Evolutionary conservation across 192 early-diverging fungal genomes (phyloP).

Genomic region (Backusella macrospora): DNA sequence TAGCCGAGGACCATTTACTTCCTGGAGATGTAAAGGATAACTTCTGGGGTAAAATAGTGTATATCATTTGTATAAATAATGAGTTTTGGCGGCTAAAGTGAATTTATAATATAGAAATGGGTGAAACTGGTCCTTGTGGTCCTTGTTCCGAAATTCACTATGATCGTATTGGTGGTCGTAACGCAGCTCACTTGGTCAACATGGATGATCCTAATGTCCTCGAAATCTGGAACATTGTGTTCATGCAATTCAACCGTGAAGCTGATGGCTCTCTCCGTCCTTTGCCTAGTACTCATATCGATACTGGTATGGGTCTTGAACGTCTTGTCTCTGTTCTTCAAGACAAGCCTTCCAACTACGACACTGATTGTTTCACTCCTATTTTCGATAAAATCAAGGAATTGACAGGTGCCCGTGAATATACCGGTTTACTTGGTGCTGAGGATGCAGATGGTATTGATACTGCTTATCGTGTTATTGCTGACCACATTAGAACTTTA

Average conservation of each 20-base stretch:
- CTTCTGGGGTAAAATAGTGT: constrained; percentile 82
- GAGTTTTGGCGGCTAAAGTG: background rate
- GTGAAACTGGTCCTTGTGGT: constrained; percentile 95
- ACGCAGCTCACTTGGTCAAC: constrained; percentile 89
- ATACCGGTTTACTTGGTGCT: constrained; percentile 84
- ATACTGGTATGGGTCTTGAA: constrained; percentile 97
- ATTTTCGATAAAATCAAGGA: constrained; percentile 84
- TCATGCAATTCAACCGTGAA: constrained; percentile 99
- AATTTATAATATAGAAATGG: constrained; percentile 75
- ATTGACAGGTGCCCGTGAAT: constrained; percentile 82
- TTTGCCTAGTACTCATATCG: constrained; percentile 96
- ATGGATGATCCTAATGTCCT: constrained; percentile 96
- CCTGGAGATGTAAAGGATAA: constrained; percentile 94
- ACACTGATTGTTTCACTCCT: constrained; percentile 91
- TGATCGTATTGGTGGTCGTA: constrained; percentile 93
- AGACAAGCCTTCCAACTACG: constrained; percentile 95
- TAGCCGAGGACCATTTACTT: constrained; percentile 80
- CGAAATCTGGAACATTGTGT: constrained; percentile 99
- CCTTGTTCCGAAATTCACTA: constrained; percentile 98
- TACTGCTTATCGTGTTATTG: constrained; percentile 98
- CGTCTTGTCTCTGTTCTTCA: constrained; percentile 94
- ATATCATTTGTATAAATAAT: background rate
- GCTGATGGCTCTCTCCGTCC: constrained; percentile 81
- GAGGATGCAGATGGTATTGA: constrained; percentile 95
- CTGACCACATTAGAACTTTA: constrained; percentile 96